phyloP scores from a whole-genome alignment of 2,329 filamentous ascomycete species.

The Arachnopeziza araneosa region DNA sequence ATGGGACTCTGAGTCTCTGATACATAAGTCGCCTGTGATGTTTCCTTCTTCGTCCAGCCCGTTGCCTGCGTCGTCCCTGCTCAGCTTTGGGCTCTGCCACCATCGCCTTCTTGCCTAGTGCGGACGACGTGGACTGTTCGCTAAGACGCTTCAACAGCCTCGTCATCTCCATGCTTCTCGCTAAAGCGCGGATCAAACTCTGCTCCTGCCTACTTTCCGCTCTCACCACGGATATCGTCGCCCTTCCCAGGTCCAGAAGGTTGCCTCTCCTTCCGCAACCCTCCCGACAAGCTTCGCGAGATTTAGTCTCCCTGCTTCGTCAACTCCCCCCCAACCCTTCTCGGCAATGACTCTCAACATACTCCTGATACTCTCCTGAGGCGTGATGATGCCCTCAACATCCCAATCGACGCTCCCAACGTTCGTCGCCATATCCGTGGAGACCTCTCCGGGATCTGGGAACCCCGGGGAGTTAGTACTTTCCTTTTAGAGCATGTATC shows the following conservation, averaged over 20 bases:
- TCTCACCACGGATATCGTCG: constrained; percentile 17
- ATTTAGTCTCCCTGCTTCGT: constrained; percentile 8
- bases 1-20: too few relatives aligned
- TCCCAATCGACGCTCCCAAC: constrained; percentile 28
- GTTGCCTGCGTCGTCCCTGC: too few relatives aligned
- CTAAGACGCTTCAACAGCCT: background rate
- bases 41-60: too few relatives aligned
- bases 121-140: background rate
- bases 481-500: too few relatives aligned
- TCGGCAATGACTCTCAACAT: constrained; percentile 16
- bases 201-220: background rate
- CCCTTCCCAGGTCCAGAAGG: constrained; percentile 23
- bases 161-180: background rate
- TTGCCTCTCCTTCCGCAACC: constrained; percentile 15
- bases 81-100: background rate
- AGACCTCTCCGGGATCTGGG: constrained; percentile 54
- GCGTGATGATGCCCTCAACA: constrained; percentile 13
- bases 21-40: too few relatives aligned
- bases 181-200: too few relatives aligned
- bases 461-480: too few relatives aligned
- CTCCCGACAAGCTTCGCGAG: constrained; percentile 1
- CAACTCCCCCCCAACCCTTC: constrained; percentile 15
- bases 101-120: background rate
- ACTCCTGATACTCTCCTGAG: constrained; percentile 15
- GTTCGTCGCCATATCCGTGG: constrained; percentile 33